A percentile compares a stretch with the other conserved stretches of the same genome.
phyloP scores from a whole-genome alignment of 1,284 basidiomycete genomes.

The Leccinum pachyderme region DNA sequence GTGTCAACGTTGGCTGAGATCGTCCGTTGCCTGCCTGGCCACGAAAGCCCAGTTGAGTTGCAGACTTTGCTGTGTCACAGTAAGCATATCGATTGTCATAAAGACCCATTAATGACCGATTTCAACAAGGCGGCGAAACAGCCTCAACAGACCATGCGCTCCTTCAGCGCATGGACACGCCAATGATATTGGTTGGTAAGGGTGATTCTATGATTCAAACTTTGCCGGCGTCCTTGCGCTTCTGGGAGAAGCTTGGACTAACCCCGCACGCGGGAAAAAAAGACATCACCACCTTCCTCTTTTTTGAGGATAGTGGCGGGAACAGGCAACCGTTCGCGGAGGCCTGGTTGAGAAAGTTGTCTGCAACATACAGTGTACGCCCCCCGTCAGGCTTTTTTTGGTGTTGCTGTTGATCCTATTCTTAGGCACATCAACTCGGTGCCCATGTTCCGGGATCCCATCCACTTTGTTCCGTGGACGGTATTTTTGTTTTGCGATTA shows the following conservation, averaged over 20 bases:
- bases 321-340: conserved; percentile 46
- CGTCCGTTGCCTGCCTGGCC: conserved; percentile 24
- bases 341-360: conserved; percentile 57
- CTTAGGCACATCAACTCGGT: conserved; percentile 64
- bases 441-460: conserved; percentile 51
- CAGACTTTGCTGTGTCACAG: conserved; percentile 39
- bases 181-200: conserved; percentile 62
- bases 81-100: conserved; percentile 20
- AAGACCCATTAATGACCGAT: conserved; percentile 1
- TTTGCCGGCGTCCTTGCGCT: conserved; percentile 63
- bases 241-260: conserved; percentile 82
- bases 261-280: conserved; percentile 68
- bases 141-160: conserved; percentile 7
- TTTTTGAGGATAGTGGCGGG: conserved; percentile 61
- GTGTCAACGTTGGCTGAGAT: conserved; percentile 41
- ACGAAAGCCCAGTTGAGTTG: conserved; percentile 31
- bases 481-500: conserved; percentile 59
- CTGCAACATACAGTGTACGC: conserved; percentile 58
- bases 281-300: conserved; percentile 61
- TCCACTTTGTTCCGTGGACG: conserved; percentile 44
- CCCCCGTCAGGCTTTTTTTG: not conserved
- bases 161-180: conserved; percentile 47
- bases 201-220: conserved; percentile 62
- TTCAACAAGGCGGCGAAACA: not conserved
- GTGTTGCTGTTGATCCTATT: conserved; percentile 9